Base-by-base conservation (phyloP, 495 filamentous ascomycete genomes). In the Tuber microsphaerosporum region DNA sequence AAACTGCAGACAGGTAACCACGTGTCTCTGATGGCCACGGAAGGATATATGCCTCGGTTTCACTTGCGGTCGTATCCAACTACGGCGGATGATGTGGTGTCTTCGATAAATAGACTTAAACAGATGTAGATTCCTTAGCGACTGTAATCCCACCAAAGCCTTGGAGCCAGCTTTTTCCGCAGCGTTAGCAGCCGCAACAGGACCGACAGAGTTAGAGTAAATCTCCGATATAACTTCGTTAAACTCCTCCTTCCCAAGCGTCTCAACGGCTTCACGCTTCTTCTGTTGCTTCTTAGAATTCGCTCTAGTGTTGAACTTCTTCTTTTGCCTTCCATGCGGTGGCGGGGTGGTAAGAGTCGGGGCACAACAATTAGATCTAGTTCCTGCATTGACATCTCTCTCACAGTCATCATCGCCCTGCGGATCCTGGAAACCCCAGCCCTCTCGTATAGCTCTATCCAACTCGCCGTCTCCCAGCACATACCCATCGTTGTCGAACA, bases 401-500 rank as follows among this genome's bases (percentile, higher is more conserved):
- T 99, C 95, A 72, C 86, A 92, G 70, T 91, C 91, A 77, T 93
- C 88, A 12, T 86, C 83, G 9, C 90, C 92, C 72, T 89, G 89
- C 2, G 94, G 92, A 83, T 92, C 90, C 82, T 98, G 95, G 93
- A 94, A 99, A n/a, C 94, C 95, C 95, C 95, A 99, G n/a, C 95
- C 95, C 85, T 98, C 92, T 43, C 86, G 88, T 73, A 98, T 92
- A 20, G 95, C 94, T 76, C 90, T 89, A 73, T 94, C 89, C 26
- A 99, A 85, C 82, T 99, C 95, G 19, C 93, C 92, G 2, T 91
- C 88, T 22, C 93, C 91, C 22, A 98, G 85, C 19, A 84, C 82
- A 84, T 92, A 97, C 0, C 92, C 92, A 84, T 97, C 93, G 17
- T 86, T 86, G 75, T 97, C 93, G 76, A 99, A 91, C 0, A 97